These are phyloP conservation scores for Cornus kousa DNA, from an alignment of 148 eudicot species.

Conservation along the genomic window DNA sequence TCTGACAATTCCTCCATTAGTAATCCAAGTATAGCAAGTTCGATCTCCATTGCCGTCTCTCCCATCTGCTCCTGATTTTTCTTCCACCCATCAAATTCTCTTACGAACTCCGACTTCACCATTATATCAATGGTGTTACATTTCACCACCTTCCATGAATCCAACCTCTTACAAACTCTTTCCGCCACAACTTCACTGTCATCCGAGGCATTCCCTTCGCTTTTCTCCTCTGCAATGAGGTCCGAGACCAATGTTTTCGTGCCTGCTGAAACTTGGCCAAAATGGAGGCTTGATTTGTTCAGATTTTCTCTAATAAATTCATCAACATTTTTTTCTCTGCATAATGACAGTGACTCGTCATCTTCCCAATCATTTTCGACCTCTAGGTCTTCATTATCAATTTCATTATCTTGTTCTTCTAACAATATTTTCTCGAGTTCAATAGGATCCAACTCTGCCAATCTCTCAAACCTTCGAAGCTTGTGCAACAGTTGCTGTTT, in stretches of 20 bases:
- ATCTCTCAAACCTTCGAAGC: slow-evolving; percentile 67
- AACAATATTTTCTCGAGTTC: slow-evolving; percentile 73
- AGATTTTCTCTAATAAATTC: not conserved
- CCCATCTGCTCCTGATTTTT: slow-evolving; percentile 31
- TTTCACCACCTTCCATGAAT: slow-evolving; percentile 69
- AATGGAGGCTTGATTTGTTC: slow-evolving; percentile 19
- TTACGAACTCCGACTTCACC: slow-evolving; percentile 63
- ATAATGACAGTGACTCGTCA: not conserved
- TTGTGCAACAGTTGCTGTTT: slow-evolving; percentile 60
- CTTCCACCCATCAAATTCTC: slow-evolving; percentile 50
- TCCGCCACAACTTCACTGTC: slow-evolving; percentile 26
- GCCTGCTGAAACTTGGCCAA: slow-evolving; percentile 27
- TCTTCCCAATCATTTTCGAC: slow-evolving; percentile 20
- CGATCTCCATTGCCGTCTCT: slow-evolving; percentile 52
- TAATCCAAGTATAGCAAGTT: slow-evolving; percentile 42
- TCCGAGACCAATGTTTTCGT: slow-evolving; percentile 61
- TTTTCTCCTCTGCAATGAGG: slow-evolving; percentile 57
- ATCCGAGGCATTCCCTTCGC: slow-evolving; percentile 9
- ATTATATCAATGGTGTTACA: slow-evolving; percentile 81
- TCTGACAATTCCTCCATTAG: slow-evolving; percentile 58
- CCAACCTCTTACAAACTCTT: slow-evolving; percentile 53
- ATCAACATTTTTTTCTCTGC: slow-evolving; percentile 18
- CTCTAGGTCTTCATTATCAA: slow-evolving; percentile 17
- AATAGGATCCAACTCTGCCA: slow-evolving; percentile 76
- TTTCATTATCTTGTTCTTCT: slow-evolving; percentile 38